phyloP scores from a whole-genome alignment of 495 filamentous ascomycete species.

The Penicillium odoratum region DNA sequence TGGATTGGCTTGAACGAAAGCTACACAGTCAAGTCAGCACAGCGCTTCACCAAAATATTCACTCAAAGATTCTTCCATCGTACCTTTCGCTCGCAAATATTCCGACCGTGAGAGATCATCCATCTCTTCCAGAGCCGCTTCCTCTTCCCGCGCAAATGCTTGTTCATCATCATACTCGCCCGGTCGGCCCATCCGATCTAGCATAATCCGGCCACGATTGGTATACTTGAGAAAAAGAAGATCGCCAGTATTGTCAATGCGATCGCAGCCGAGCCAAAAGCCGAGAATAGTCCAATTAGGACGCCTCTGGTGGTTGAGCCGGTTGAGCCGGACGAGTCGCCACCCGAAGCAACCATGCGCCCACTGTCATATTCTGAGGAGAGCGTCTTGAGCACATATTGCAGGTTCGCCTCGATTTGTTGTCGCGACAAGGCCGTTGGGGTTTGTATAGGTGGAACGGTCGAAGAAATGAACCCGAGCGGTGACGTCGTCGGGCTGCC shows the following conservation, averaged over 20 bases:
- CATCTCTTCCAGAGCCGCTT: slow-evolving; percentile 91
- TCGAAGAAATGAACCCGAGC: slow-evolving; percentile 23
- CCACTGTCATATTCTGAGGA: slow-evolving; percentile 28
- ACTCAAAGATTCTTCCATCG: background rate
- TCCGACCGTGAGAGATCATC: slow-evolving; percentile 88
- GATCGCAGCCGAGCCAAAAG: slow-evolving; percentile 87
- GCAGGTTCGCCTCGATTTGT: slow-evolving; percentile 31
- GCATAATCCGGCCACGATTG: slow-evolving; percentile 80
- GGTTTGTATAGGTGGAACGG: slow-evolving; percentile 13
- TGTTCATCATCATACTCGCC: slow-evolving; percentile 99
- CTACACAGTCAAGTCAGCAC: slow-evolving; percentile 46
- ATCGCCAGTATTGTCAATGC: slow-evolving; percentile 78
- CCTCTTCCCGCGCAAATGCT: slow-evolving; percentile 86
- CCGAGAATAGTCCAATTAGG: slow-evolving; percentile 93
- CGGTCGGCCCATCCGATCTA: slow-evolving; percentile 90
- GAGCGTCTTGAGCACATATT: slow-evolving; percentile 33
- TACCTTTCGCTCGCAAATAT: slow-evolving; percentile 95
- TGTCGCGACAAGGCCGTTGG: slow-evolving; percentile 23
- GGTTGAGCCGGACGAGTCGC: slow-evolving; percentile 51
- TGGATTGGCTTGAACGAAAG: slow-evolving; percentile 91
- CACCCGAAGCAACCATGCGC: slow-evolving; percentile 33
- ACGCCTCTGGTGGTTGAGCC: slow-evolving; percentile 76
- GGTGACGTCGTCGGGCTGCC: slow-evolving; percentile 37
- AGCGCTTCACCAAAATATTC: background rate
- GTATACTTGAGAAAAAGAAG: slow-evolving; percentile 96